These are phyloP conservation scores for Parastagonospora nodorum DNA, from an alignment of 2,329 filamentous ascomycete genomes.

Conservation along the genomic window DNA sequence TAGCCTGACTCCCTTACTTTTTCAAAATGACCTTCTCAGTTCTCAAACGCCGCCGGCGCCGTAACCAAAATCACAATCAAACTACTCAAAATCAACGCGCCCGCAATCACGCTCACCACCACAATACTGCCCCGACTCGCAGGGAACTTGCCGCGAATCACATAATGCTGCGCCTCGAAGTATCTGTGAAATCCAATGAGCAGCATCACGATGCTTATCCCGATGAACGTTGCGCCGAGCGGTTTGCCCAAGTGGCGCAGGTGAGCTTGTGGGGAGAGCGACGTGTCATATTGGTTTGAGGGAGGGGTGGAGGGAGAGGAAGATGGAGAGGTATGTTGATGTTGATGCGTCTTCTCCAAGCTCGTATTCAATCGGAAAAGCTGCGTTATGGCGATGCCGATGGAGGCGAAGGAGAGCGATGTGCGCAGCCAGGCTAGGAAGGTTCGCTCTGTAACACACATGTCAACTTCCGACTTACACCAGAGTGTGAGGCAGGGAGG, in stretches of 20 bases:
- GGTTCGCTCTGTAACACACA: constrained; percentile 68
- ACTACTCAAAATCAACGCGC: constrained; percentile 62
- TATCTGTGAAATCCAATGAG: constrained; percentile 79
- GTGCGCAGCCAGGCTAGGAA: constrained; percentile 87
- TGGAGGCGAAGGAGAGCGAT: constrained; percentile 78
- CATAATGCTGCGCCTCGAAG: constrained; percentile 78
- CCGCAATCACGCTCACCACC: constrained; percentile 68
- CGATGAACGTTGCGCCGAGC: constrained; percentile 73
- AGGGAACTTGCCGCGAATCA: constrained; percentile 79
- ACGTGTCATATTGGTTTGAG: background rate
- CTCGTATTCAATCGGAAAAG: constrained; percentile 81
- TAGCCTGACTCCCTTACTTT: background rate
- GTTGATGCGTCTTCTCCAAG: constrained; percentile 38
- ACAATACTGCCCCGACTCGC: constrained; percentile 77
- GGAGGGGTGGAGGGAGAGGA: constrained; percentile 6
- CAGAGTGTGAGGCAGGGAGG: constrained; percentile 23
- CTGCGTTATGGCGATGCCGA: constrained; percentile 83
- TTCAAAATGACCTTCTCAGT: no score
- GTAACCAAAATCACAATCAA: constrained; percentile 65
- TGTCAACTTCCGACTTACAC: background rate
- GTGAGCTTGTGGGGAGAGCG: constrained; percentile 12
- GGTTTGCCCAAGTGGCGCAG: constrained; percentile 42
- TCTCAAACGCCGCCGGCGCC: constrained; percentile 54
- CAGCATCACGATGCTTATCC: constrained; percentile 74
- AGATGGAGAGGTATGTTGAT: constrained; percentile 12